phyloP scores from a whole-genome alignment of 1,139 yeast genomes.

The Zygosaccharomyces sapae region DNA sequence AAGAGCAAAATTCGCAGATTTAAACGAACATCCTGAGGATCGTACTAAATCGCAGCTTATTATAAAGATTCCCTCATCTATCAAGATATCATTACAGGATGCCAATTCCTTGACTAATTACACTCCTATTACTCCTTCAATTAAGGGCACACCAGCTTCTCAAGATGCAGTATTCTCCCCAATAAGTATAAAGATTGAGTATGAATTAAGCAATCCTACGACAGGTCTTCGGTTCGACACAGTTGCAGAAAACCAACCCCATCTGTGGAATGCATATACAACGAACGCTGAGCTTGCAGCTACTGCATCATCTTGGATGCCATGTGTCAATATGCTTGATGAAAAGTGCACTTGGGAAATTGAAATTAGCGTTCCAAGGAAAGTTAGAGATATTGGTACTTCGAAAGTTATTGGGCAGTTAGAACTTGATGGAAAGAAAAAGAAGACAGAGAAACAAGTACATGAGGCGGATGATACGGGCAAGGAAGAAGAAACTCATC shows the following conservation, averaged over 20 bases:
- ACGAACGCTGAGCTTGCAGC: constrained; percentile 71
- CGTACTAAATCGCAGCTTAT: constrained; percentile 66
- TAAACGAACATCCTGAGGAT: constrained; percentile 53
- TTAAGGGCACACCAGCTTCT: constrained; percentile 41
- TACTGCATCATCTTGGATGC: constrained; percentile 93
- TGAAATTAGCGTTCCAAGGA: constrained; percentile 76
- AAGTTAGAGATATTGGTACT: constrained; percentile 65
- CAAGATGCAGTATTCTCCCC: constrained; percentile 60
- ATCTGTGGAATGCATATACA: constrained; percentile 82
- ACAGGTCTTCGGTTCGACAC: constrained; percentile 70
- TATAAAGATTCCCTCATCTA: constrained; percentile 66
- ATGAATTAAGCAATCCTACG: constrained; percentile 59
- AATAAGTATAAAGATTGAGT: constrained; percentile 64
- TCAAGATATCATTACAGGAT: constrained; percentile 60
- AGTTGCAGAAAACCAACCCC: constrained; percentile 35
- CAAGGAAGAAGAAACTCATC: constrained; percentile 16
- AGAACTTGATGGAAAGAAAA: constrained; percentile 5
- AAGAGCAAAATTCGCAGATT: constrained; percentile 56
- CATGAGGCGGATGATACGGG: constrained; percentile 17
- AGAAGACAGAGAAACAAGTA: neutral
- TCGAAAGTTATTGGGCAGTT: constrained; percentile 43
- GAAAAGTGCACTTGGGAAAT: constrained; percentile 92
- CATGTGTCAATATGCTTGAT: constrained; percentile 86
- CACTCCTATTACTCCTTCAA: constrained; percentile 44
- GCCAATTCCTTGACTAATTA: constrained; percentile 44